Evolutionary conservation across 441 rosid genomes (phyloP).

Genomic region (Erodium trifolium): DNA sequence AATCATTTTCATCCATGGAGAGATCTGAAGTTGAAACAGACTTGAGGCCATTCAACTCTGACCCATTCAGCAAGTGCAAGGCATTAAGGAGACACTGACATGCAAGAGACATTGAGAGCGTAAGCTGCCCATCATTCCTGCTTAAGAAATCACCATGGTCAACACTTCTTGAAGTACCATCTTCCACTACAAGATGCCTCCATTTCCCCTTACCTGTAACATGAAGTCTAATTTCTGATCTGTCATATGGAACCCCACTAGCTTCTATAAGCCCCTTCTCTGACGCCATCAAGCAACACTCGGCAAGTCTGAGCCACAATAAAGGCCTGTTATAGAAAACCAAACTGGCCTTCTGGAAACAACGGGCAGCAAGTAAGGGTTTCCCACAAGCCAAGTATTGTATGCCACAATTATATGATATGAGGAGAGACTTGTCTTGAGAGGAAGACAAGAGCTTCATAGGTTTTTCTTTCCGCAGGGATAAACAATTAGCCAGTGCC

Average conservation of each 20-base stretch:
- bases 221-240: conserved; percentile 44
- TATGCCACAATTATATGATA: conserved; percentile 78
- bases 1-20: conserved; percentile 40
- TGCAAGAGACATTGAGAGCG: conserved; percentile 71
- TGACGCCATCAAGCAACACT: conserved; percentile 82
- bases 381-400: conserved; percentile 81
- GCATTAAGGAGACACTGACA: conserved; percentile 75
- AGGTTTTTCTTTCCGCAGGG: conserved; percentile 66
- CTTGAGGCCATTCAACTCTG: conserved; percentile 28
- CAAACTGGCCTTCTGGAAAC: conserved; percentile 70
- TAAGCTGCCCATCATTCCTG: conserved; percentile 42
- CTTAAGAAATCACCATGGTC: conserved; percentile 24
- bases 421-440: conserved; percentile 76
- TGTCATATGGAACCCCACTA: conserved; percentile 29
- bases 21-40: conserved; percentile 29
- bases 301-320: conserved; percentile 91
- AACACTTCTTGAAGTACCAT: conserved; percentile 29
- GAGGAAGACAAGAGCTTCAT: conserved; percentile 53
- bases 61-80: conserved; percentile 45
- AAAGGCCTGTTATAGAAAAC: conserved; percentile 60
- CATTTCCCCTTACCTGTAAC: conserved; percentile 89
- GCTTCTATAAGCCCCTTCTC: conserved; percentile 61
- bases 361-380: conserved; percentile 75
- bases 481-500: conserved; percentile 56
- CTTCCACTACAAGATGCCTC: conserved; percentile 52